Evolutionary conservation across 345 rosid species (phyloP).

Genomic region (Salix brachista): DNA sequence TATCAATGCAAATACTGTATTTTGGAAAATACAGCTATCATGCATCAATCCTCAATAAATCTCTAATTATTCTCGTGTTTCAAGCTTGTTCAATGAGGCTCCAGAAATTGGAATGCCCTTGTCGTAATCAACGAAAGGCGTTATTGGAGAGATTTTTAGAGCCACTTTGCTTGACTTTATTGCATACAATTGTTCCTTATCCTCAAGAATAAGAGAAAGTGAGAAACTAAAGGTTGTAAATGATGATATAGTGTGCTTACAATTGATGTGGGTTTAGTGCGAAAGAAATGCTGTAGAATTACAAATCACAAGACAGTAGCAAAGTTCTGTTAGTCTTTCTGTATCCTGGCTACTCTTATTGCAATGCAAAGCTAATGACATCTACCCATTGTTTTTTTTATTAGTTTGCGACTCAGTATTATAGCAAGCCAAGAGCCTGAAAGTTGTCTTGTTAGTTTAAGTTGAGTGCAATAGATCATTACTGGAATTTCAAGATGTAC

Average conservation of each 20-base stretch:
- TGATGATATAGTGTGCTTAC: background rate
- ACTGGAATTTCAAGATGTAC: background rate
- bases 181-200: background rate
- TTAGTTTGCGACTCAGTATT: background rate
- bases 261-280: background rate
- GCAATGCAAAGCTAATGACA: background rate
- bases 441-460: background rate
- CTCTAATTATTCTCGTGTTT: background rate
- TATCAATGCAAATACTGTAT: background rate
- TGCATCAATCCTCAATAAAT: background rate
- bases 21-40: background rate
- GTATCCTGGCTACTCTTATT: background rate
- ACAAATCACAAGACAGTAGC: background rate
- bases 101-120: background rate
- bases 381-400: background rate
- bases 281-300: background rate
- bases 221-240: background rate
- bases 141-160: background rate
- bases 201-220: background rate
- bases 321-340: background rate
- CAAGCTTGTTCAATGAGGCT: background rate
- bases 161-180: background rate
- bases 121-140: background rate
- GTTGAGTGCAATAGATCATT: background rate
- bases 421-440: background rate